Percentiles rank a stretch among this genome's conserved stretches.
Evolutionary conservation across 176 grass and related monocot species (phyloP).

Genomic region (Chrysopogon serrulatus): DNA sequence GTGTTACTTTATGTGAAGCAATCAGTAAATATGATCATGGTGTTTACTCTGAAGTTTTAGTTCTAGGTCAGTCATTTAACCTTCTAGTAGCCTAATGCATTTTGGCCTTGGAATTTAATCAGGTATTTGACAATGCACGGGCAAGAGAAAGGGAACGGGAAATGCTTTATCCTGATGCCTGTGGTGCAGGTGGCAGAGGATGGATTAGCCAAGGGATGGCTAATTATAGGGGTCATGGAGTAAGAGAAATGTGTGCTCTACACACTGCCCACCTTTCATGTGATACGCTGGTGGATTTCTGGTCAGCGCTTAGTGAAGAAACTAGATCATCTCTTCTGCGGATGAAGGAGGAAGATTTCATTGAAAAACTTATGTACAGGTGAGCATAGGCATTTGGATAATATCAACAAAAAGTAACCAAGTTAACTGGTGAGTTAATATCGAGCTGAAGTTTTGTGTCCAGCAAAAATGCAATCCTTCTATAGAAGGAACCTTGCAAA

Average conservation of each 20-base stretch:
- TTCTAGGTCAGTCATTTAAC: conserved; percentile 1
- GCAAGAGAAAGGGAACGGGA: conserved; percentile 88
- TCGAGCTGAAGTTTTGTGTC: conserved; percentile 11
- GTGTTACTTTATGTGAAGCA: conserved; percentile 24
- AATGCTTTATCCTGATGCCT: conserved; percentile 98
- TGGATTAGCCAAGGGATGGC: conserved; percentile 93
- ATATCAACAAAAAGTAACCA: not conserved
- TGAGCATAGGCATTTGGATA: conserved; percentile 28
- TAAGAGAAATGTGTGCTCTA: conserved; percentile 85
- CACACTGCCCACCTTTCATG: conserved; percentile 90
- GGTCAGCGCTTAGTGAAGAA: conserved; percentile 86
- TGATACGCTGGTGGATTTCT: conserved; percentile 93
- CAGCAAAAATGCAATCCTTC: conserved; percentile 9
- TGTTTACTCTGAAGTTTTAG: conserved; percentile 4
- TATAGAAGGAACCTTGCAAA: conserved; percentile 1
- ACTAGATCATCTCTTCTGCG: conserved; percentile 81
- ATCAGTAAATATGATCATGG: not conserved
- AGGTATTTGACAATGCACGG: conserved; percentile 98
- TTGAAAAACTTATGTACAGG: conserved; percentile 95
- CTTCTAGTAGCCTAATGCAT: conserved; percentile 20
- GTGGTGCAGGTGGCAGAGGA: conserved; percentile 86
- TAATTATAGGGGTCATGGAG: conserved; percentile 77
- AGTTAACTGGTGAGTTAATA: conserved; percentile 7
- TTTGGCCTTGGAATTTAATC: conserved; percentile 8
- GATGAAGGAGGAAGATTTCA: conserved; percentile 99